Evolutionary conservation across 805 yeast genomes (phyloP).

Genomic region (Yamadazyma akitaensis): DNA sequence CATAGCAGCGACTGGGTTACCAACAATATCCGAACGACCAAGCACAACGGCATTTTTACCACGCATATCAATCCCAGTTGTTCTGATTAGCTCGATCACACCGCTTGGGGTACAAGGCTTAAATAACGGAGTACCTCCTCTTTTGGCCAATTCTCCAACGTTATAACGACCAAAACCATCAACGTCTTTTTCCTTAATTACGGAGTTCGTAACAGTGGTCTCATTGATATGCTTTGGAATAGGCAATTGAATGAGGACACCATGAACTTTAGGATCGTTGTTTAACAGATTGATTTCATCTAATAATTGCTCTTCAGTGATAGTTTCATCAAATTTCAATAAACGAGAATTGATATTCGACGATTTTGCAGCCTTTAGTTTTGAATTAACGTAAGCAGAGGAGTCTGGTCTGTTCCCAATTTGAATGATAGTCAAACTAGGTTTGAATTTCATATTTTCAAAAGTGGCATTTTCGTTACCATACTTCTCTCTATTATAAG

Average conservation of each 20-base stretch:
- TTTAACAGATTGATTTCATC: conserved; percentile 62
- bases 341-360: conserved; percentile 72
- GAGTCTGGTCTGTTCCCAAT: conserved; percentile 91
- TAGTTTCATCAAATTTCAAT: conserved; percentile 59
- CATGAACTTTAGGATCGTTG: conserved; percentile 74
- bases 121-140: conserved; percentile 78
- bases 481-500: conserved; percentile 31
- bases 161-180: conserved; percentile 92
- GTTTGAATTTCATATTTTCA: conserved; percentile 51
- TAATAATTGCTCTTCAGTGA: conserved; percentile 59
- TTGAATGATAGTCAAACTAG: conserved; percentile 79
- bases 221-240: conserved; percentile 61
- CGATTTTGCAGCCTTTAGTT: conserved; percentile 82
- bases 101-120: conserved; percentile 97
- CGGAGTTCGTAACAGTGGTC: conserved; percentile 74
- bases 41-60: conserved; percentile 88
- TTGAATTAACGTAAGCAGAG: conserved; percentile 86
- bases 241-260: conserved; percentile 82
- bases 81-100: conserved; percentile 72
- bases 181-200: conserved; percentile 81
- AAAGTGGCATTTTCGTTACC: conserved; percentile 19
- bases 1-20: conserved; percentile 86
- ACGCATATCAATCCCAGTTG: conserved; percentile 60
- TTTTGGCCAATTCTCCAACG: conserved; percentile 85
- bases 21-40: conserved; percentile 95